These are phyloP conservation scores for Cordyceps cicadae DNA, from an alignment of 2,329 filamentous ascomycete species.

Conservation along the genomic window DNA sequence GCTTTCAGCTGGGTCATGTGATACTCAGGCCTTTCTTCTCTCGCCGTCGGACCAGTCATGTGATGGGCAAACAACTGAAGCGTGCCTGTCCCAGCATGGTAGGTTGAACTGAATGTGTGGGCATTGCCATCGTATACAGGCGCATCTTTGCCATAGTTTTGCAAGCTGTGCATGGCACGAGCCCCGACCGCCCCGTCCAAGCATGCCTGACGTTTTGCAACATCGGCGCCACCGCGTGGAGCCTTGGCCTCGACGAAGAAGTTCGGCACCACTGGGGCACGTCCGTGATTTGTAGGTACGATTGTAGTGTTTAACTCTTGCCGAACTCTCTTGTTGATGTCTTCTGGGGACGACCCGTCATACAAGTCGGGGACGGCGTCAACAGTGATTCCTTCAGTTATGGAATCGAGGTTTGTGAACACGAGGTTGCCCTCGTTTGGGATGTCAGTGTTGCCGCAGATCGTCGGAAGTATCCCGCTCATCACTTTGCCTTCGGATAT, in stretches of 20 bases:
- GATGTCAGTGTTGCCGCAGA: constrained; percentile 15
- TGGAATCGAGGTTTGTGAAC: constrained; percentile 23
- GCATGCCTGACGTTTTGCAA: constrained; percentile 25
- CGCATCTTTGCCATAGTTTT: constrained; percentile 25
- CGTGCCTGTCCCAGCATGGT: constrained; percentile 21
- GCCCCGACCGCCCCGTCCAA: constrained; percentile 30
- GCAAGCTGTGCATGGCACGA: constrained; percentile 29
- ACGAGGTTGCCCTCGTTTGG: not conserved
- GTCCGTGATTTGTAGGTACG: not conserved
- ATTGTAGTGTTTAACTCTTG: not conserved
- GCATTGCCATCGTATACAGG: constrained; percentile 30
- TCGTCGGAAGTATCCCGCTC: constrained; percentile 24
- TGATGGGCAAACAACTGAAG: constrained; percentile 33
- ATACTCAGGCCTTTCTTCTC: constrained; percentile 28
- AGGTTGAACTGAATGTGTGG: constrained; percentile 30
- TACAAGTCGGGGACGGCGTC: constrained; percentile 25
- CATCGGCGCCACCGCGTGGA: constrained; percentile 20
- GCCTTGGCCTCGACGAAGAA: constrained; percentile 35
- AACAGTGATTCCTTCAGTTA: constrained; percentile 25
- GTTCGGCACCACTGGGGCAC: constrained; percentile 27
- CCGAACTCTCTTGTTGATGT: constrained; percentile 18
- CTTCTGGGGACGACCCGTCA: constrained; percentile 21
- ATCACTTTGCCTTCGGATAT: constrained; percentile 28
- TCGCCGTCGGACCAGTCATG: constrained; percentile 21
- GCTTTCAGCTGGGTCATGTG: constrained; percentile 36